Conservation (phyloP, 257 asterid species). For the Solanum bulbocastanum region DNA sequence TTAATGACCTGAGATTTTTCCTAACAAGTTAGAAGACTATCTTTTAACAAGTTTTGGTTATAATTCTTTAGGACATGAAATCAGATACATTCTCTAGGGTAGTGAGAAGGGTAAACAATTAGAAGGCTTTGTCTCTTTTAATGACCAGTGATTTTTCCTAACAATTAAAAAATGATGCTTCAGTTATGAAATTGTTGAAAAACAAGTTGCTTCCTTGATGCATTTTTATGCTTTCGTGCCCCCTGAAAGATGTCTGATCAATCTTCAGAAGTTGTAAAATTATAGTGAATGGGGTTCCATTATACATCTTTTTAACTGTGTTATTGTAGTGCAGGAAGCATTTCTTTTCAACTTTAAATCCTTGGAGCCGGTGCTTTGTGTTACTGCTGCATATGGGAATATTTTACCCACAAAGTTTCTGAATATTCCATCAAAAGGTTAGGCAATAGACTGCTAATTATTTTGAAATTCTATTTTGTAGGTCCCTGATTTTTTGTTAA, state of each 20-base stretch:
- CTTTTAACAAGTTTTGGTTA: neutral
- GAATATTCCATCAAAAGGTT: constrained; percentile 77
- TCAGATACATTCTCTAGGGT: neutral
- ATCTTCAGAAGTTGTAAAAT: neutral
- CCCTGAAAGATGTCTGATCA: neutral
- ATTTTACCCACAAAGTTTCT: constrained; percentile 80
- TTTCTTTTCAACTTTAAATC: constrained; percentile 52
- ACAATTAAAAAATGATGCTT: neutral
- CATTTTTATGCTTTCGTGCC: neutral
- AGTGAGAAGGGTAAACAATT: neutral
- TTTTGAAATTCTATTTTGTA: neutral
- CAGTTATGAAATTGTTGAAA: neutral
- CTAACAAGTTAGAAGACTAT: neutral
- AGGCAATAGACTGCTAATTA: constrained; percentile 20
- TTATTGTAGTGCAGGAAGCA: constrained; percentile 43
- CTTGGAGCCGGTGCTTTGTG: constrained; percentile 87
- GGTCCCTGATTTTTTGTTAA: neutral
- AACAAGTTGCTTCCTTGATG: neutral
- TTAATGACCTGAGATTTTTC: neutral
- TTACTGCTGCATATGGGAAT: constrained; percentile 97
- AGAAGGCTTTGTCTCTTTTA: neutral
- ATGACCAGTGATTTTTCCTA: neutral
- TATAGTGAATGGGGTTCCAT: neutral
- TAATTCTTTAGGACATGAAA: neutral
- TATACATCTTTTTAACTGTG: neutral